Percentiles rank a stretch among this genome's conserved stretches.
These are phyloP conservation scores for Xylariaceae sp. DNA, from an alignment of 2,329 filamentous ascomycete genomes.

Conservation along the genomic window DNA sequence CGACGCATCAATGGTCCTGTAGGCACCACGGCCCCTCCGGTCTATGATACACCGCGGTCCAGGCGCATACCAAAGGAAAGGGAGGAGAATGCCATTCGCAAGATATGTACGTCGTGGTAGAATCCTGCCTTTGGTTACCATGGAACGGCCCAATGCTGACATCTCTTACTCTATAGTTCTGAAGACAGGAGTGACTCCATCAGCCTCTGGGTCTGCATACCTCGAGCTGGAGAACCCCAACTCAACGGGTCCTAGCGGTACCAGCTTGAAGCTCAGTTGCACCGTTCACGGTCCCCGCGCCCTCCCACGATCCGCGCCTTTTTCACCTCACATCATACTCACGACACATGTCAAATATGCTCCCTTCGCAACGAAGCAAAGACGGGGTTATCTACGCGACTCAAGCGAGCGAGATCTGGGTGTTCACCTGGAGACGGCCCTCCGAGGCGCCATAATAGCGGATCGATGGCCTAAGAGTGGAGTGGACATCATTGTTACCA, in stretches of 20 bases:
- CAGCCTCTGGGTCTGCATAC: constrained; percentile 90
- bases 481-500: constrained; percentile 89
- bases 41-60: constrained; percentile 53
- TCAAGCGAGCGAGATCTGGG: constrained; percentile 82
- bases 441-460: constrained; percentile 84
- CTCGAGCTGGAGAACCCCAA: constrained; percentile 58
- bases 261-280: constrained; percentile 85
- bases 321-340: constrained; percentile 87
- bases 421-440: constrained; percentile 84
- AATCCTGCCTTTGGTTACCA: not conserved
- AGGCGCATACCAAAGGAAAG: constrained; percentile 51
- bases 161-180: constrained; percentile 48
- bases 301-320: constrained; percentile 82
- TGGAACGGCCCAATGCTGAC: not conserved
- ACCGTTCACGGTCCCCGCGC: constrained; percentile 91
- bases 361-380: constrained; percentile 79
- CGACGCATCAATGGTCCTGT: constrained; percentile 86
- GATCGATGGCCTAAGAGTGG: constrained; percentile 98
- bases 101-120: constrained; percentile 66
- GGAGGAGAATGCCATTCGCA: constrained; percentile 68
- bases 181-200: constrained; percentile 87
- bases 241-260: constrained; percentile 40
- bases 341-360: constrained; percentile 95
- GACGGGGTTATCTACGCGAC: constrained; percentile 83
- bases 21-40: constrained; percentile 69